Conservation (phyloP, 257 asterid genomes). For the Solanum lignicaule region DNA sequence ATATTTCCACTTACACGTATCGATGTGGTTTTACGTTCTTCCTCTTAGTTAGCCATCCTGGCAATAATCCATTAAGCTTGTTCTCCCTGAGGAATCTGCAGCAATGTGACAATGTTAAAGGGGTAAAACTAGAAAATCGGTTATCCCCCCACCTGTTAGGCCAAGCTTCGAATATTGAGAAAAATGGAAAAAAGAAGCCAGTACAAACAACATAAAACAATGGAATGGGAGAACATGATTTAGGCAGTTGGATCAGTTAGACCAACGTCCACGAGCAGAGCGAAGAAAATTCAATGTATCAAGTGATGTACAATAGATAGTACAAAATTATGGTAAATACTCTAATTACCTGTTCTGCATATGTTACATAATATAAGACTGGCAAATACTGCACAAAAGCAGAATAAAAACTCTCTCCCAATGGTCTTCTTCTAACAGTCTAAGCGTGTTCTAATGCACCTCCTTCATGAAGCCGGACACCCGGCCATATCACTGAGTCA, state of each 20-base stretch:
- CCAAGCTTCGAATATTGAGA: background rate
- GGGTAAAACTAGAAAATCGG: background rate
- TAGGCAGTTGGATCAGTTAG: background rate
- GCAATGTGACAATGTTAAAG: background rate
- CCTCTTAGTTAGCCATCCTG: background rate
- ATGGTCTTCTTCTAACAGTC: background rate
- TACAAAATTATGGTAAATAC: background rate
- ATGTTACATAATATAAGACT: background rate
- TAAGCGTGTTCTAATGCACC: background rate
- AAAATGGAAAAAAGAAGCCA: background rate
- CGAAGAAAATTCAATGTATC: background rate
- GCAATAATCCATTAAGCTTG: constrained; percentile 2
- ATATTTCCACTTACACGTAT: background rate
- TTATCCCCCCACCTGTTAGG: background rate
- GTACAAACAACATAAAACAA: background rate
- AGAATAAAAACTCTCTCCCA: background rate
- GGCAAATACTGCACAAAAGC: background rate
- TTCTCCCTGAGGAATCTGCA: constrained; percentile 8
- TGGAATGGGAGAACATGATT: background rate
- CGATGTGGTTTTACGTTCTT: background rate
- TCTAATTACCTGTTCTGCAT: background rate
- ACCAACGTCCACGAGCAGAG: background rate
- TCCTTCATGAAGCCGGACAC: background rate
- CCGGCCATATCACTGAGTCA: background rate
- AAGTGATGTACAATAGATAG: background rate